Percentiles rank a stretch among this genome's conserved stretches.
Evolutionary conservation across 1,284 basidiomycete genomes (phyloP).

Genomic region (Ceratobasidium theobromae): DNA sequence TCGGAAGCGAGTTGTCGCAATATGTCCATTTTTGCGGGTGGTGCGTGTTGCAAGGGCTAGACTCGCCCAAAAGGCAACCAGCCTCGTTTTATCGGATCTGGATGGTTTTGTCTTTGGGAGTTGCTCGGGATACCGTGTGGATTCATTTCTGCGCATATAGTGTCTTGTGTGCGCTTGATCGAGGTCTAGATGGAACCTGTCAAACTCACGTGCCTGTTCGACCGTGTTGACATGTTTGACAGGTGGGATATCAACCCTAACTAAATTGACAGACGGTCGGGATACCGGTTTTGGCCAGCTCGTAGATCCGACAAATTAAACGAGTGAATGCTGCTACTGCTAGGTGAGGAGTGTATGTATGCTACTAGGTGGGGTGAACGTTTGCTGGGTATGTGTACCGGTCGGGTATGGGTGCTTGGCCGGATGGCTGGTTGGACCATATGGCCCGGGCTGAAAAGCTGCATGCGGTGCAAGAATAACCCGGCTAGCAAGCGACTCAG

Average conservation of each 20-base stretch:
- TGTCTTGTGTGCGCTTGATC: neutral
- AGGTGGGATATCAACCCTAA: neutral
- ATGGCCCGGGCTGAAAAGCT: too few species aligned
- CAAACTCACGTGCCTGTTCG: neutral
- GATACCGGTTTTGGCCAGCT: neutral
- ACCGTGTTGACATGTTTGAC: neutral
- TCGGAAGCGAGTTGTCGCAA: neutral
- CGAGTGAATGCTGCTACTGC: neutral
- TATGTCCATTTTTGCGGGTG: neutral
- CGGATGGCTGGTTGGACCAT: too few species aligned
- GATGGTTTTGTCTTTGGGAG: too few species aligned
- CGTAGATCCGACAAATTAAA: too few species aligned
- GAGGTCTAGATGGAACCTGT: neutral
- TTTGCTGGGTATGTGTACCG: too few species aligned
- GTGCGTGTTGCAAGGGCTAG: neutral
- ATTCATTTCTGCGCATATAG: neutral
- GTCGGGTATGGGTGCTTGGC: too few species aligned
- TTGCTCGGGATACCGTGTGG: too few species aligned
- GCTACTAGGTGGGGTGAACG: too few species aligned
- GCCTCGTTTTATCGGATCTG: neutral
- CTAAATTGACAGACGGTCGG: neutral
- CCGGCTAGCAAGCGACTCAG: too few species aligned
- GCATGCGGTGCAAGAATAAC: too few species aligned
- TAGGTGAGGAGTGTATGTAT: too few species aligned
- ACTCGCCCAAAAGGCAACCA: neutral